phyloP scores from a whole-genome alignment of 371 early-diverging fungal species.

The Mucor mucedo region DNA sequence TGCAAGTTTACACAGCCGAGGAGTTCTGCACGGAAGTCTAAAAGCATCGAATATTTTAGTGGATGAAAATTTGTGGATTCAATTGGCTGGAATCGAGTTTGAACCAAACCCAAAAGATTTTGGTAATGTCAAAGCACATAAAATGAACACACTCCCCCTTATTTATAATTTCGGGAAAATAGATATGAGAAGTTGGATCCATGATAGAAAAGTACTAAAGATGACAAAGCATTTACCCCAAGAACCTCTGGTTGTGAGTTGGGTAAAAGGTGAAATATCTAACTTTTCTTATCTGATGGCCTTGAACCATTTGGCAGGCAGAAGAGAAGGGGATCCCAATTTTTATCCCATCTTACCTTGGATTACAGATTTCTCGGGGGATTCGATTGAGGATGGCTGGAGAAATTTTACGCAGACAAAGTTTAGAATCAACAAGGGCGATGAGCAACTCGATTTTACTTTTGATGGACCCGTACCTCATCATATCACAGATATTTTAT shows the following conservation, averaged over 20 bases:
- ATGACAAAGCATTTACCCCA: conserved; percentile 46
- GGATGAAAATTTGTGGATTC: conserved; percentile 70
- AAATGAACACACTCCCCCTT: too few relatives aligned
- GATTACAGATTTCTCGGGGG: conserved; percentile 72
- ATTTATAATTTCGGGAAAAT: neutral
- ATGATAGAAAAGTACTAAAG: conserved; percentile 25
- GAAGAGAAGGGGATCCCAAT: conserved; percentile 70
- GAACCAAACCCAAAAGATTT: conserved; percentile 38
- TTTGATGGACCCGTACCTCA: conserved; percentile 74
- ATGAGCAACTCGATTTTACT: conserved; percentile 73
- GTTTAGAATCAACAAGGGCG: conserved; percentile 76
- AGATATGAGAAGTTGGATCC: conserved; percentile 33
- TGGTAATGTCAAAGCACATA: conserved; percentile 16
- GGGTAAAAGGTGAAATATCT: conserved; percentile 78
- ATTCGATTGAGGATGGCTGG: conserved; percentile 59
- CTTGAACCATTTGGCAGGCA: conserved; percentile 78
- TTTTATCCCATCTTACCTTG: conserved; percentile 79
- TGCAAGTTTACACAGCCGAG: conserved; percentile 59
- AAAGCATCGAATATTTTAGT: conserved; percentile 67
- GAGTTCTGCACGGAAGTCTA: conserved; percentile 64
- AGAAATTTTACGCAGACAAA: conserved; percentile 71
- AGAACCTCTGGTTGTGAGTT: conserved; percentile 66
- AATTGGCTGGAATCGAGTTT: conserved; percentile 63
- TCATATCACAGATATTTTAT: conserved; percentile 73
- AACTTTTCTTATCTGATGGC: conserved; percentile 87